Evolutionary conservation across 352 stramenopile species (phyloP).

Genomic region (Thalassiosira mediterranea): DNA sequence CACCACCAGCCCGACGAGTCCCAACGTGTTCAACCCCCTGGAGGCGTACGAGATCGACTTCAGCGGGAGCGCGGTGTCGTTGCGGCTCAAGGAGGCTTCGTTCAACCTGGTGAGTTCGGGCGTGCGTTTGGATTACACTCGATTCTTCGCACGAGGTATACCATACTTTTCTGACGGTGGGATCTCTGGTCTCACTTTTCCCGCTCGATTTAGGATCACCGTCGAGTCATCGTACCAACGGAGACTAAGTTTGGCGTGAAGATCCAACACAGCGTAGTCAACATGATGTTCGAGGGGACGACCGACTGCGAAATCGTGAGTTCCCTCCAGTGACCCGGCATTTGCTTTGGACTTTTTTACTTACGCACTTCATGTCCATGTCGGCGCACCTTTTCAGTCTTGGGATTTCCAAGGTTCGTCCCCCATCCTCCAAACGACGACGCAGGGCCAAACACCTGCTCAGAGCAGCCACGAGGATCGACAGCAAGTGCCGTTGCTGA

Average conservation of each 20-base stretch:
- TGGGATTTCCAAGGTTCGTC: conserved; percentile 84
- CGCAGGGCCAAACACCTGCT: conserved; percentile 65
- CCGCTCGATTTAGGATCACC: conserved; percentile 55
- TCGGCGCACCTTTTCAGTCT: conserved; percentile 3
- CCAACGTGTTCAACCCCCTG: conserved; percentile 81
- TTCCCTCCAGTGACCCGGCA: not conserved
- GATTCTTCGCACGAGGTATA: too few relatives aligned
- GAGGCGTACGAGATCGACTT: conserved; percentile 84
- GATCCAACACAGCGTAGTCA: conserved; percentile 75
- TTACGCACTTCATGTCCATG: not conserved
- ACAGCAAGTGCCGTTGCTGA: conserved; percentile 75
- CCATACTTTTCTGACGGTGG: not conserved
- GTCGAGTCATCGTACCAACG: conserved; percentile 77
- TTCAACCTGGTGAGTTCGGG: conserved; percentile 52
- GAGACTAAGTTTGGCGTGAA: conserved; percentile 76
- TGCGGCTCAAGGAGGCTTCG: conserved; percentile 71
- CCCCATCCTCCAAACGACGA: conserved; percentile 78
- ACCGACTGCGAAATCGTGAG: conserved; percentile 73
- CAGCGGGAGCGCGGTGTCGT: conserved; percentile 61
- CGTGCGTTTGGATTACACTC: too few relatives aligned
- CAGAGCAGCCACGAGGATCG: conserved; percentile 75
- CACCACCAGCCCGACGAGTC: conserved; percentile 45
- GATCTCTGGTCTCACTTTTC: not conserved
- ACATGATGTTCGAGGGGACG: conserved; percentile 82
- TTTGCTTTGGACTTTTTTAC: not conserved